These are phyloP conservation scores for Aureobasidium sp. DNA, from an alignment of 2,329 filamentous ascomycete genomes.

Conservation along the genomic window DNA sequence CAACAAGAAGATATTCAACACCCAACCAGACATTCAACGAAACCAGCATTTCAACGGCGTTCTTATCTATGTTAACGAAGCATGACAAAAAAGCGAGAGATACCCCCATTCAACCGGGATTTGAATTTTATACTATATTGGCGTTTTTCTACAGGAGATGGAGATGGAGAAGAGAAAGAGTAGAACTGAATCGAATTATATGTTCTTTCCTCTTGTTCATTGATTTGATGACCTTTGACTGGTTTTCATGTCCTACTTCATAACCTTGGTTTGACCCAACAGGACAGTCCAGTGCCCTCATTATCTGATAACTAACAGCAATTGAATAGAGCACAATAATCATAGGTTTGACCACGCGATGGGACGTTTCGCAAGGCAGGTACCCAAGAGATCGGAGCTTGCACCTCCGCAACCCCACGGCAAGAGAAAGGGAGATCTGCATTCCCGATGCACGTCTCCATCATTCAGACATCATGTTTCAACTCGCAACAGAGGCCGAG, in stretches of 20 bases:
- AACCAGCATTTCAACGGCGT: slow-evolving; percentile 12
- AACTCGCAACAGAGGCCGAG: background rate
- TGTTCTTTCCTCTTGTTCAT: background rate
- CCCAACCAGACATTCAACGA: background rate
- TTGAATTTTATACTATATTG: background rate
- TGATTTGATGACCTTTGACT: background rate
- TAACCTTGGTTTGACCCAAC: background rate
- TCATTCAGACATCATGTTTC: background rate
- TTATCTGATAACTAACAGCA: background rate
- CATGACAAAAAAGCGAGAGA: slow-evolving; percentile 17
- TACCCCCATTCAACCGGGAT: slow-evolving; percentile 29
- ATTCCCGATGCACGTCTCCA: background rate
- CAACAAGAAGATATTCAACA: slow-evolving; percentile 15
- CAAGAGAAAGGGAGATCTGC: background rate
- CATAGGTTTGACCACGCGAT: background rate
- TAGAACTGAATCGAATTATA: background rate
- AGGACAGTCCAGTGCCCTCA: background rate
- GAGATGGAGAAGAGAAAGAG: background rate
- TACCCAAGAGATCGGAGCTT: background rate
- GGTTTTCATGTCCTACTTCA: background rate
- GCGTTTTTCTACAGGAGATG: background rate
- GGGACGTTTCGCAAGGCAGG: background rate
- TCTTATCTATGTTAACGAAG: slow-evolving; percentile 6
- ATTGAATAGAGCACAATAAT: too few species aligned
- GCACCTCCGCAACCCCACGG: background rate